A percentile compares a stretch with the other conserved stretches of the same genome.
phyloP scores from a whole-genome alignment of 1,139 yeast species.

The Saccharomycopsis phalli region DNA sequence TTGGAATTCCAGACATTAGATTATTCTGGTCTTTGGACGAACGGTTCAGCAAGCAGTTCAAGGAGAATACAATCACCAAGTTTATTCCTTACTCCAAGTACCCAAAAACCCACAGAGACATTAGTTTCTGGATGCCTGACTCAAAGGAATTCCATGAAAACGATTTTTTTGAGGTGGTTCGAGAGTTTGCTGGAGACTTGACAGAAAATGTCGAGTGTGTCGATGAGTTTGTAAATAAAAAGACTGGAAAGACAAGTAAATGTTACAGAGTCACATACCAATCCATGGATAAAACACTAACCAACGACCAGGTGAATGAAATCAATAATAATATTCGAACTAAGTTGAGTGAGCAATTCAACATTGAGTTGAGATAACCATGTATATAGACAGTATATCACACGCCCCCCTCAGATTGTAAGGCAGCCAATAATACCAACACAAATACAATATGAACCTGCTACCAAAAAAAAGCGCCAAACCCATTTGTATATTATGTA shows the following conservation, averaged over 20 bases:
- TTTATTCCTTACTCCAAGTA: slow-evolving; percentile 87
- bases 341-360: slow-evolving; percentile 32
- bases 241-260: slow-evolving; percentile 64
- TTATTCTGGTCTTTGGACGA: slow-evolving; percentile 85
- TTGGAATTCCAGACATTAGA: slow-evolving; percentile 92
- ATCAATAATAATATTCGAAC: slow-evolving; percentile 35
- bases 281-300: slow-evolving; percentile 88
- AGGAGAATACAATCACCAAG: slow-evolving; percentile 51
- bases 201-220: slow-evolving; percentile 77
- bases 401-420: too few species aligned
- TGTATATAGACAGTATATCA: too few species aligned
- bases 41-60: slow-evolving; percentile 68
- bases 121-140: slow-evolving; percentile 80
- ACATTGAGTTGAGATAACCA: slow-evolving; percentile 26
- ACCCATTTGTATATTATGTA: too few species aligned
- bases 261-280: slow-evolving; percentile 90
- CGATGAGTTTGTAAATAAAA: slow-evolving; percentile 82
- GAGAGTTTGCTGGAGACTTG: slow-evolving; percentile 61
- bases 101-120: slow-evolving; percentile 81
- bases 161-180: slow-evolving; percentile 88
- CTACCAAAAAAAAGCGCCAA: too few species aligned
- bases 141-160: slow-evolving; percentile 55
- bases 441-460: too few species aligned
- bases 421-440: too few species aligned
- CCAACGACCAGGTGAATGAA: slow-evolving; percentile 37